A percentile compares a stretch with the other conserved stretches of the same genome.
These are phyloP conservation scores for Colletotrichum tofieldiae DNA, from an alignment of 2,329 filamentous ascomycete species.

Conservation along the genomic window DNA sequence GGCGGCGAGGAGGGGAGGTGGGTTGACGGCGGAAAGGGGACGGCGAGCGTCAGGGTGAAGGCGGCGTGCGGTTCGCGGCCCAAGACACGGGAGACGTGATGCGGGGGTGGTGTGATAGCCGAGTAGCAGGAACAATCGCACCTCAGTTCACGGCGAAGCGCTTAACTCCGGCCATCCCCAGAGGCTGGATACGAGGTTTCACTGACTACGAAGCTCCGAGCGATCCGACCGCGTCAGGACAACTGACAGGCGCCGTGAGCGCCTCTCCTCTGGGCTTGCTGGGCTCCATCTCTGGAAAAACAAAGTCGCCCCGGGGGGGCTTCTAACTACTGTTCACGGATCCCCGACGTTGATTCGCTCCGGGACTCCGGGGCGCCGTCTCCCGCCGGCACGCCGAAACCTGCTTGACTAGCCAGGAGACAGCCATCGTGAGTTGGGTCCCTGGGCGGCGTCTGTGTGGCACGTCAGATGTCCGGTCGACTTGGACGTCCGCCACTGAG, in stretches of 20 bases:
- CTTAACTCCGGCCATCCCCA: not conserved
- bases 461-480: not conserved
- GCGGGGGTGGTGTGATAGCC: not conserved
- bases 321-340: not conserved
- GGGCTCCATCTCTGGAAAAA: not conserved
- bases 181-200: not conserved
- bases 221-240: too few species aligned
- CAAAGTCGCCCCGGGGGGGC: not conserved
- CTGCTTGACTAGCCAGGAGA: not conserved
- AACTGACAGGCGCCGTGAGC: not conserved
- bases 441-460: conserved; percentile 1
- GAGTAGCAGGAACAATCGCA: not conserved
- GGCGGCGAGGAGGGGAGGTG: conserved; percentile 25
- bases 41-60: not conserved
- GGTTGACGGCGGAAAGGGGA: conserved; percentile 35
- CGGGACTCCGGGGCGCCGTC: not conserved
- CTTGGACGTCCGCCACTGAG: not conserved
- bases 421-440: not conserved
- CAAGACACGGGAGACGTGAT: not conserved
- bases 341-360: not conserved
- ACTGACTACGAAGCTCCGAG: not conserved
- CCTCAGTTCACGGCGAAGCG: not conserved
- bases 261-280: not conserved
- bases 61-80: not conserved
- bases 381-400: not conserved